These are phyloP conservation scores for Fraxinus sp. DNA, from an alignment of 305 asterid genomes.

Conservation along the genomic window DNA sequence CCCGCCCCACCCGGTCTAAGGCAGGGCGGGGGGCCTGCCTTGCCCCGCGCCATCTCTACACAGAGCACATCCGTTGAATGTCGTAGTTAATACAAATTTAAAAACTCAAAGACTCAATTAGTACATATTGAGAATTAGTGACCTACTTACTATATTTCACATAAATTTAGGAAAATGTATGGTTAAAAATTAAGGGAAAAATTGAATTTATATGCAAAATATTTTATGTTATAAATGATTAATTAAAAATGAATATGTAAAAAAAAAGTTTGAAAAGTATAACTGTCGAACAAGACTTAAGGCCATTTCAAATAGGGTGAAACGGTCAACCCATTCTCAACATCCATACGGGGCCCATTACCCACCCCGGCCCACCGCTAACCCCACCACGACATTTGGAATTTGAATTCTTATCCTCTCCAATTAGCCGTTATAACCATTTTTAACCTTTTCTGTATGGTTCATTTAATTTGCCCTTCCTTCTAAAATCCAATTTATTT, in stretches of 20 bases:
- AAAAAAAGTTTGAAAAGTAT: too few species aligned
- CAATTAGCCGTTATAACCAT: constrained; percentile 54
- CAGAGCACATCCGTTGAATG: background rate
- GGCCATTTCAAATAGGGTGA: too few species aligned
- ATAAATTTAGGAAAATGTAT: background rate
- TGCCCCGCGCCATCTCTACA: background rate
- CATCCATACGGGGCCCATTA: background rate
- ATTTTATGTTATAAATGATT: too few species aligned
- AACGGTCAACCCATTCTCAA: background rate
- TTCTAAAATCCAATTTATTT: constrained; percentile 29
- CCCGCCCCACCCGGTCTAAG: too few species aligned
- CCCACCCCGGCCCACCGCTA: background rate
- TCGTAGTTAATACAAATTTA: background rate
- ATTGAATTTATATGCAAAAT: too few species aligned
- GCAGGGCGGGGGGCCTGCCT: too few species aligned
- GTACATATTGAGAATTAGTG: background rate
- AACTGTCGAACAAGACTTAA: too few species aligned
- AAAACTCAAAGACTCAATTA: background rate
- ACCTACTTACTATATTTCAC: background rate
- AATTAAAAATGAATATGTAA: too few species aligned
- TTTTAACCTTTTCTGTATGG: constrained; percentile 39
- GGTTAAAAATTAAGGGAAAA: too few species aligned
- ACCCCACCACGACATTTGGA: constrained; percentile 29
- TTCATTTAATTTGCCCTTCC: constrained; percentile 16
- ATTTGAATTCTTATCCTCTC: constrained; percentile 46